Base-by-base conservation (phyloP, 352 stramenopile species). In the Phytophthora aleatoria region DNA sequence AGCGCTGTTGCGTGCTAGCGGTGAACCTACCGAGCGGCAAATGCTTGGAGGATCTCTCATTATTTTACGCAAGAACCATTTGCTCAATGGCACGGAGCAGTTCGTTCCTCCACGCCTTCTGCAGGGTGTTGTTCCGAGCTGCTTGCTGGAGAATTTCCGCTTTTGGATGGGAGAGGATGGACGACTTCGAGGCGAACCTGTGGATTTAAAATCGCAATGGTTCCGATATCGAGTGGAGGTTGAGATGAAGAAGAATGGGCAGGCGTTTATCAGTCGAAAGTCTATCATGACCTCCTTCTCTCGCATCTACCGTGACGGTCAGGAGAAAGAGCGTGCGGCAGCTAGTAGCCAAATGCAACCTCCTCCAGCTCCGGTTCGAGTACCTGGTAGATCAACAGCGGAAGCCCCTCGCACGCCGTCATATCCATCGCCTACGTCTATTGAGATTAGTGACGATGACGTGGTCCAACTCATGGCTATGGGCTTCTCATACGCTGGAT, bases 151-250 rank as follows among this genome's bases (percentile, higher is more conserved):
- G 45, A 92, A 92, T 16, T 99, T 99, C 58, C 75, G 93, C 2
- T 99, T 99, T 67, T 99, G 97, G 97, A 94, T 98, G 50, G 97
- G 94, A 45, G 90, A 98, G 66, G 90, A 99, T 69, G 95, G 98
- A 48, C 87, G 88, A 36, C 81, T 99, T 12, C 89, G 97, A 63
- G 97, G 97, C 11, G 97, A 99, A 66, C 91, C 97, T 27, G 83
- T 97, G 3, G 77, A 90, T 47, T 39, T 65, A 10, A 91, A 92
- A 39, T 95, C 88, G 20, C 88, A 96, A 53, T 96, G 88, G 88
- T 96, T 96, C 50, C 85, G 85, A 28, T 96, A 95, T 66, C 80
- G 85, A 8, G 74, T 96, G 6, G 81, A 95, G 64, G 63, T 96
- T 11, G 68, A 90, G n/a, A 80, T 93, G 49, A 51, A 61, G 33